Evolutionary conservation across 176 grass and related monocot species (phyloP), one percentile per base, ranked within the genome.

Genomic region (Triticum timopheevii): DNA sequence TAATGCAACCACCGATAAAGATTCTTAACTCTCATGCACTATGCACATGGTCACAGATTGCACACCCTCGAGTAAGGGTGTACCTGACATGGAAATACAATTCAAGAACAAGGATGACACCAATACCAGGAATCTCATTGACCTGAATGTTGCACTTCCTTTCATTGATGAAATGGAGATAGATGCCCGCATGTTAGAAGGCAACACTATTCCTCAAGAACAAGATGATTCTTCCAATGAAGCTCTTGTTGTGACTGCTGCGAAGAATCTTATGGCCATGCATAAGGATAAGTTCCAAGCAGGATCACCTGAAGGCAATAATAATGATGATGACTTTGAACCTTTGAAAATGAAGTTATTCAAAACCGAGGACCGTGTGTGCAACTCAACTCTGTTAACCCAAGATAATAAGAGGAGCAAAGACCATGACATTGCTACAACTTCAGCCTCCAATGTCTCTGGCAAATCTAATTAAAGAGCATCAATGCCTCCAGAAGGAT

Each of bases 141-240:
- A 93, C 83, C 88, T 95, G 44, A 98, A 95, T 78, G 83, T 82
- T 77, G 86, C 89, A 56, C 65, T 92, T 54, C 76, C 91, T 7
- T 83, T 47, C 38, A 86, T 66, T 64, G 91, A 92, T 87, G 86
- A 95, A 25, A 31, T 17, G n/a, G 89, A 77, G 33, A 68, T 73
- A 50, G 87, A 85, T 78, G 71, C 33, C 42, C 25, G 13, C 61
- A 58, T 69, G 58, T 76, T 78, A 78, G 77, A 79, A 59, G 80
- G 34, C 54, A 28, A 38, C n/a, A 54, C 20, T 54, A 31, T 66
- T 87, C 71, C 89, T 52, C 62, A 80, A 28, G 56, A 93, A 90
- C 76, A 80, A n/a, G 59, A 86, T 52, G 24, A 69, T 65, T 72
- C 84, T 75, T 85, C 65, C 15, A 61, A 35, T 50, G 81, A 93